These are phyloP conservation scores for Cucurbita maxima DNA, from an alignment of 306 rosid species.

Conservation along the genomic window DNA sequence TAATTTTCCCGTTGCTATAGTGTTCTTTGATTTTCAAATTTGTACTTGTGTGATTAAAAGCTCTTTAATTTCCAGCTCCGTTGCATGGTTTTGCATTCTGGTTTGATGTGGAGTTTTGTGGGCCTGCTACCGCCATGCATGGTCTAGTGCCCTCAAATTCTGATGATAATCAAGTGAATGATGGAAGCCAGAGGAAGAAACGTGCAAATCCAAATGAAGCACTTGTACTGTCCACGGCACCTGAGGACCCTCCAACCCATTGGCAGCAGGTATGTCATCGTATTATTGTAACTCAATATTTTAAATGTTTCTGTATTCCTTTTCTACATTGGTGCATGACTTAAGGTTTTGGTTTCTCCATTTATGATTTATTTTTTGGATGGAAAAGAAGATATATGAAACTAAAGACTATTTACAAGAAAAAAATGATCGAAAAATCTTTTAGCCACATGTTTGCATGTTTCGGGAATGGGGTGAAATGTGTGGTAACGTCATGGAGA, in stretches of 20 bases:
- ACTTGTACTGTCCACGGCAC: conserved; percentile 81
- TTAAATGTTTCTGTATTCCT: neutral
- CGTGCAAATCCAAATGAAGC: conserved; percentile 64
- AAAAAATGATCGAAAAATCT: neutral
- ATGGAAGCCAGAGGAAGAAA: conserved; percentile 63
- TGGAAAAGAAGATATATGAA: neutral
- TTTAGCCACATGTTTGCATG: neutral
- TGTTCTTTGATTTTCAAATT: neutral
- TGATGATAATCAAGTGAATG: conserved; percentile 33
- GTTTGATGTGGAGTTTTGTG: conserved; percentile 95
- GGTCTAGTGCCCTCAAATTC: conserved; percentile 18
- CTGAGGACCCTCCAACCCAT: conserved; percentile 99
- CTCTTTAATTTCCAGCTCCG: conserved; percentile 52
- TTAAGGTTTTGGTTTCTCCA: neutral
- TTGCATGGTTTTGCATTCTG: conserved; percentile 98
- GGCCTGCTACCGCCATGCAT: conserved; percentile 35
- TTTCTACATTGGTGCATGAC: neutral
- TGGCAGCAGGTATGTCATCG: conserved; percentile 79
- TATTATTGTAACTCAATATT: neutral
- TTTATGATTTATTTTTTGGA: neutral
- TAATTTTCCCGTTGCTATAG: neutral
- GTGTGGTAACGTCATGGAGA: neutral
- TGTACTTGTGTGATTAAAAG: neutral
- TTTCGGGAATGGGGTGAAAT: neutral
- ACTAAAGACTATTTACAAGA: neutral